Conservation (phyloP, 108 stramenopile species). For the Craspedostauros australis region DNA sequence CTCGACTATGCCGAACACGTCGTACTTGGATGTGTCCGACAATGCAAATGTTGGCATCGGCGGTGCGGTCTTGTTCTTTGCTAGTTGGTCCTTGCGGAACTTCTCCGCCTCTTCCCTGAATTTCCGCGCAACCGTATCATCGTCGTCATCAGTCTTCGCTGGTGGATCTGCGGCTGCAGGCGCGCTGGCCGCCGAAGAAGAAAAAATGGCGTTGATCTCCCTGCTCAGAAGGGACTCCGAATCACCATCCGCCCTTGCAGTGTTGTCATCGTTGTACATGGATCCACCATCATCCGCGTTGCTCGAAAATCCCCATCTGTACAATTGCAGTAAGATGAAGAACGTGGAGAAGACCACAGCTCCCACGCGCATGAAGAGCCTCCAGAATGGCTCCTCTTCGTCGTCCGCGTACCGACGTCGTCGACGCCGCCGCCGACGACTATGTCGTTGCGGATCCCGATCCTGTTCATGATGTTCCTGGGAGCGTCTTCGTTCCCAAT, state of each 20-base stretch:
- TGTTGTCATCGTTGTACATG: too few relatives aligned
- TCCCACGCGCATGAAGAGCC: constrained; percentile 22
- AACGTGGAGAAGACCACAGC: constrained; percentile 9
- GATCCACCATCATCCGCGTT: too few relatives aligned
- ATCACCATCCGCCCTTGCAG: too few relatives aligned
- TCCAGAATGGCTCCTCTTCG: constrained; percentile 17
- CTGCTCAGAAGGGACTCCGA: too few relatives aligned
- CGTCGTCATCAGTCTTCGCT: neutral
- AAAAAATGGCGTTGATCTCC: neutral
- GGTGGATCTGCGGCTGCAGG: neutral
- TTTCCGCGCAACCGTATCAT: constrained; percentile 10
- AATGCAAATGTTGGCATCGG: constrained; percentile 19
- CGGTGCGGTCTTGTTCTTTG: constrained; percentile 4
- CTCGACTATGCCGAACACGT: constrained; percentile 22
- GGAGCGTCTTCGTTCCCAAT: neutral
- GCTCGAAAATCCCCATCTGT: too few relatives aligned
- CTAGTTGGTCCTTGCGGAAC: neutral
- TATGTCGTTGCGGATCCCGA: neutral
- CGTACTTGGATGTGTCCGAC: constrained; percentile 17
- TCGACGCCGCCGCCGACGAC: constrained; percentile 1
- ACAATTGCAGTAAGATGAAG: too few relatives aligned
- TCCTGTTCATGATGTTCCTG: neutral
- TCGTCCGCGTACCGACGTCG: neutral
- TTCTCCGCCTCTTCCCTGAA: too few relatives aligned
- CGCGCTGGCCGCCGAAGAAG: neutral